A percentile compares a stretch with the other conserved stretches of the same genome.
These are phyloP conservation scores for Wickerhamomyces rabaulensis DNA, from an alignment of 805 yeast species.

Conservation along the genomic window DNA sequence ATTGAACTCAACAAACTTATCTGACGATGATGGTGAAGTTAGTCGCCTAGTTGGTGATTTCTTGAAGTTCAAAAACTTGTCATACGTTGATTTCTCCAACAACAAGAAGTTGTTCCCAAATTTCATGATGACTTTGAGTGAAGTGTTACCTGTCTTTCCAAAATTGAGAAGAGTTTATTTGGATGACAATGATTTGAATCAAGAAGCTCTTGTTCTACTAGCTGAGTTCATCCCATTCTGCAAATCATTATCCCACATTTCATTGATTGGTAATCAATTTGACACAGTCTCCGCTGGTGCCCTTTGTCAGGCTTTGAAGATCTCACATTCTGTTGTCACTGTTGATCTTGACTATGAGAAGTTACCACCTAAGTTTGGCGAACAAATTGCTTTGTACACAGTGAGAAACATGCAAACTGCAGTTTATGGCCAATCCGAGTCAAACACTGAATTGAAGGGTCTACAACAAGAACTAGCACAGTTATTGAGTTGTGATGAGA, in stretches of 20 bases:
- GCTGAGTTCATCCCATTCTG: constrained; percentile 73
- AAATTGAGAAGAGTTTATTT: constrained; percentile 61
- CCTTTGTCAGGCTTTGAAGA: constrained; percentile 58
- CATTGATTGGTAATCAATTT: constrained; percentile 61
- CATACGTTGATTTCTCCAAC: constrained; percentile 72
- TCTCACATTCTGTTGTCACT: constrained; percentile 56
- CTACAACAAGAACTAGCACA: constrained; percentile 46
- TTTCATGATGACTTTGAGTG: constrained; percentile 44
- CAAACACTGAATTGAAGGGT: constrained; percentile 42
- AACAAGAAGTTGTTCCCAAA: constrained; percentile 67
- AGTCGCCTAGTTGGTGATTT: constrained; percentile 39
- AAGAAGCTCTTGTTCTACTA: constrained; percentile 51
- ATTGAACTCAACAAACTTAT: constrained; percentile 59
- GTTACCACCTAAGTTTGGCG: constrained; percentile 54
- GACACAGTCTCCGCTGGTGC: constrained; percentile 60
- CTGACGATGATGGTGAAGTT: constrained; percentile 27
- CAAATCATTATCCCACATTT: constrained; percentile 55
- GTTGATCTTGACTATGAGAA: constrained; percentile 59
- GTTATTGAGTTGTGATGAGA: constrained; percentile 36
- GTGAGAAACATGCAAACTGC: constrained; percentile 74
- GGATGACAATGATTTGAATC: constrained; percentile 59
- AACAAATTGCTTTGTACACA: constrained; percentile 68
- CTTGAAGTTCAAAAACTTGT: constrained; percentile 51
- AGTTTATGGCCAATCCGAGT: constrained; percentile 25
- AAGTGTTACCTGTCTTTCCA: constrained; percentile 67